Evolutionary conservation across 257 asterid species (phyloP).

Genomic region (Gentiana dahurica): DNA sequence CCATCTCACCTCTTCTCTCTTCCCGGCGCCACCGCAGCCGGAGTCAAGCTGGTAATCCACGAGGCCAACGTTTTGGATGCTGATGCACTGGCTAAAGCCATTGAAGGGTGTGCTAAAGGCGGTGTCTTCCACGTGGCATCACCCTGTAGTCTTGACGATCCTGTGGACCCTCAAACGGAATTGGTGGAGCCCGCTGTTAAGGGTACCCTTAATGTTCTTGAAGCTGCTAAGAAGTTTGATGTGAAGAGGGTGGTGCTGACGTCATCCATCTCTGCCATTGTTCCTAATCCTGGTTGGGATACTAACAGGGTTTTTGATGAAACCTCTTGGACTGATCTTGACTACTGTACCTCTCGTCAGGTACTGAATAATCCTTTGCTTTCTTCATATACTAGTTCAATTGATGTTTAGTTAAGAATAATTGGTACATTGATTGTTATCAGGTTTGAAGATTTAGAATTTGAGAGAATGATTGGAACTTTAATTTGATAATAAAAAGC

Average conservation of each 20-base stretch:
- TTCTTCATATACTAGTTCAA: no score
- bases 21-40: slow-evolving; percentile 39
- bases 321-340: slow-evolving; percentile 78
- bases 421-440: no score
- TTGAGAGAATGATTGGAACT: no score
- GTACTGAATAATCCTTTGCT: slow-evolving; percentile 19
- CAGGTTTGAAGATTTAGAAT: no score
- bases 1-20: slow-evolving; percentile 61
- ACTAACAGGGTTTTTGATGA: slow-evolving; percentile 53
- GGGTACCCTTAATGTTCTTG: slow-evolving; percentile 70
- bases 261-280: slow-evolving; percentile 77
- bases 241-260: slow-evolving; percentile 88
- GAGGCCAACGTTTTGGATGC: slow-evolving; percentile 51
- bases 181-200: slow-evolving; percentile 74
- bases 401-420: no score
- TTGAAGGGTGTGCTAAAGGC: slow-evolving; percentile 60
- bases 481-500: no score
- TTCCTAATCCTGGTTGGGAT: slow-evolving; percentile 74
- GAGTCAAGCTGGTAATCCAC: slow-evolving; percentile 43
- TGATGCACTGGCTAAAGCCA: slow-evolving; percentile 42
- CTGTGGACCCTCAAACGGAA: slow-evolving; percentile 70
- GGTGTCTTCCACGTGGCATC: slow-evolving; percentile 96
- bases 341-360: slow-evolving; percentile 68
- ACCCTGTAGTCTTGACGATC: slow-evolving; percentile 81
- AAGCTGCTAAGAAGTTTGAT: slow-evolving; percentile 60